These are phyloP conservation scores for Chalaropsis thielavioides DNA, from an alignment of 2,329 filamentous ascomycete species.

Conservation along the genomic window DNA sequence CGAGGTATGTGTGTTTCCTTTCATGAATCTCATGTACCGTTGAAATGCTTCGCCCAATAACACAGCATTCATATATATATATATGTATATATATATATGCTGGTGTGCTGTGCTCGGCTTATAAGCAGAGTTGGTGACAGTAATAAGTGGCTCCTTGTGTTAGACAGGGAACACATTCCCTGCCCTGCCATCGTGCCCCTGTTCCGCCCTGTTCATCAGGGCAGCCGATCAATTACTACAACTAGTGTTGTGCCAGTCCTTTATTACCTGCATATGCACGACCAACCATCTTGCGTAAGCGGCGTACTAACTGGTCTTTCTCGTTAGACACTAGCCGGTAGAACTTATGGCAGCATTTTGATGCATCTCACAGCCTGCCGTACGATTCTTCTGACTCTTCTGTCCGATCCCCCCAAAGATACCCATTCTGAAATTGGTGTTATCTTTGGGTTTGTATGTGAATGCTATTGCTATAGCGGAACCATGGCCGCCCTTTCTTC, in stretches of 20 bases:
- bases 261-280: not conserved
- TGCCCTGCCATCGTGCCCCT: too few species aligned
- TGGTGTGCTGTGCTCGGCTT: not conserved
- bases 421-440: not conserved
- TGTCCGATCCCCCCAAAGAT: not conserved
- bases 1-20: conserved; percentile 13
- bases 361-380: conserved; percentile 16
- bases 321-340: conserved; percentile 12
- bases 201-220: too few species aligned
- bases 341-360: conserved; percentile 9
- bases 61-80: not conserved
- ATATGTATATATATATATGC: not conserved
- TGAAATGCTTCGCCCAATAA: not conserved
- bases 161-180: too few species aligned
- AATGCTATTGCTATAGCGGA: conserved; percentile 13
- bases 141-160: too few species aligned
- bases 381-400: conserved; percentile 2
- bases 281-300: not conserved
- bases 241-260: too few species aligned
- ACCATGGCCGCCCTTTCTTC: conserved; percentile 8
- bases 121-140: too few species aligned
- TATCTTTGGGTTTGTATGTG: conserved; percentile 17
- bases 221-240: too few species aligned
- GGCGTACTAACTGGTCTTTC: not conserved
- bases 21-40: not conserved